A percentile compares a stretch with the other conserved stretches of the same genome.
phyloP scores from a whole-genome alignment of 108 stramenopile genomes.

The Cyclotella baltica region DNA sequence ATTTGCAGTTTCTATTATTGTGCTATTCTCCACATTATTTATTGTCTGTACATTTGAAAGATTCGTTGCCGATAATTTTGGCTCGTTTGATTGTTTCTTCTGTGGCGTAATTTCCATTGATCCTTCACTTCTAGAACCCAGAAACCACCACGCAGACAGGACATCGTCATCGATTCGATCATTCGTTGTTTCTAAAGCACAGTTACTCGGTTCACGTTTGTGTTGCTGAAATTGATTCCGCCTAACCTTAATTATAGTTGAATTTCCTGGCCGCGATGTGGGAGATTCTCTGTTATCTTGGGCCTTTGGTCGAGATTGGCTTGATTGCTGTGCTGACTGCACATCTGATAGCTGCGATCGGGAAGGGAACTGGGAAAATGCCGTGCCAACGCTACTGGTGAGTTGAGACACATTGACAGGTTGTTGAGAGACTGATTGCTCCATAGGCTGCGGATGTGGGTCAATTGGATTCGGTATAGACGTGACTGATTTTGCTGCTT shows the following conservation, averaged over 20 bases:
- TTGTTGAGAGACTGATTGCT: not conserved
- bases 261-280: not conserved
- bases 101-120: conserved; percentile 12
- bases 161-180: conserved; percentile 33
- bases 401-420: not conserved
- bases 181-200: conserved; percentile 24
- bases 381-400: not conserved
- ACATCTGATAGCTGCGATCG: not conserved
- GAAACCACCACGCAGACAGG: conserved; percentile 35
- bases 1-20: not conserved
- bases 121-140: conserved; percentile 23
- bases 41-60: not conserved
- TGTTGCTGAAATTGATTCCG: not conserved
- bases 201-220: not conserved
- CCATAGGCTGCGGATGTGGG: too few species aligned
- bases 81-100: not conserved
- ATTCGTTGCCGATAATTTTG: not conserved
- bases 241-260: not conserved
- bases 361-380: not conserved
- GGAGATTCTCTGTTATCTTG: not conserved
- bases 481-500: not conserved
- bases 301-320: not conserved
- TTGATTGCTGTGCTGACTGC: not conserved
- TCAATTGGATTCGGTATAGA: not conserved
- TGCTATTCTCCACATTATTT: not conserved